A percentile compares a stretch with the other conserved stretches of the same genome.
Evolutionary conservation across 148 eudicot genomes (phyloP).

Genomic region (Spergularia marina): DNA sequence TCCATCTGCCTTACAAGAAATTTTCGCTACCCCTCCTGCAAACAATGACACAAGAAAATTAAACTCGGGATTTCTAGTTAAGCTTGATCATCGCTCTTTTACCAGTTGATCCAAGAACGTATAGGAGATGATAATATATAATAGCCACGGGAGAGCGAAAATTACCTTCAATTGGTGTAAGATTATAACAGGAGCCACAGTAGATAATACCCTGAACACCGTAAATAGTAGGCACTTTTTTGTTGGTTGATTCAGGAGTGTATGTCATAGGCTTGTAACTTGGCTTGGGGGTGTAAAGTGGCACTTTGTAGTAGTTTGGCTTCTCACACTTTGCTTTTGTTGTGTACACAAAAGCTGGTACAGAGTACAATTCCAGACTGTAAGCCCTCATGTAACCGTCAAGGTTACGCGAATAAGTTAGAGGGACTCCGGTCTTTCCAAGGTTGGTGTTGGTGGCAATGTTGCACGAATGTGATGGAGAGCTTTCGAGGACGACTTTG

Average conservation of each 20-base stretch:
- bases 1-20: slow-evolving; percentile 5
- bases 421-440: slow-evolving; percentile 7
- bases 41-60: neutral
- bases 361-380: slow-evolving; percentile 20
- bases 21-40: slow-evolving; percentile 14
- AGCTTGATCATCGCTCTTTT: neutral
- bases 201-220: slow-evolving; percentile 12
- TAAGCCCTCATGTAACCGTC: neutral
- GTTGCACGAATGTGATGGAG: slow-evolving; percentile 27
- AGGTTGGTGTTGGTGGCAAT: slow-evolving; percentile 19
- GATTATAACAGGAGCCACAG: neutral
- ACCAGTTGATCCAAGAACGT: neutral
- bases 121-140: neutral
- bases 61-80: too few relatives aligned
- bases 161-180: slow-evolving; percentile 11
- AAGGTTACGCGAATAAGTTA: slow-evolving; percentile 8
- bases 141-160: neutral
- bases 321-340: neutral
- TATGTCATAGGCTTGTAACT: neutral
- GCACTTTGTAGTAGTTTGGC: neutral
- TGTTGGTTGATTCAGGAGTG: too few relatives aligned
- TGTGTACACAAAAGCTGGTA: slow-evolving; percentile 18
- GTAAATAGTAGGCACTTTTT: neutral
- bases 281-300: neutral
- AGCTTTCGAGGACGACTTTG: slow-evolving; percentile 27